phyloP scores from a whole-genome alignment of 2,329 filamentous ascomycete species.

The Ambrosiella xylebori region DNA sequence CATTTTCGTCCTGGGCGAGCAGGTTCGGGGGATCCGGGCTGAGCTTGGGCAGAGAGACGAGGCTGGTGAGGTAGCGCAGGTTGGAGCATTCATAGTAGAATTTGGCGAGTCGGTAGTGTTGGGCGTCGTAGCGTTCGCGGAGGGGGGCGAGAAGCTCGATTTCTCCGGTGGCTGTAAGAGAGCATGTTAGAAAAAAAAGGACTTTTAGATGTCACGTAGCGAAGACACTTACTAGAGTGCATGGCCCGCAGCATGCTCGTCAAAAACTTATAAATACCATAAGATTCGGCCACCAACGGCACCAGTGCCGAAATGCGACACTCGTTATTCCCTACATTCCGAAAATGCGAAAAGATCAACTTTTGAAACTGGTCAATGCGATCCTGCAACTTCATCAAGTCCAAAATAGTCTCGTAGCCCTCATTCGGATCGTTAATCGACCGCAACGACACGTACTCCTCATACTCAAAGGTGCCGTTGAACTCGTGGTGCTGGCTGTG shows the following conservation, averaged over 20 bases:
- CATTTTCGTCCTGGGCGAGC: conserved; percentile 66
- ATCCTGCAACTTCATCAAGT: conserved; percentile 91
- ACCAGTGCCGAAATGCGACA: conserved; percentile 90
- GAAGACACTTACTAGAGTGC: conserved; percentile 58
- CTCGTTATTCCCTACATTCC: conserved; percentile 81
- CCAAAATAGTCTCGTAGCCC: conserved; percentile 89
- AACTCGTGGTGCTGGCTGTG: conserved; percentile 95
- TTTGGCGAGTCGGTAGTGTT: conserved; percentile 89
- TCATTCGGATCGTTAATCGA: conserved; percentile 98
- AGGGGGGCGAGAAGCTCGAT: conserved; percentile 82
- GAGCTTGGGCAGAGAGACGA: conserved; percentile 91
- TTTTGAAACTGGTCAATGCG: conserved; percentile 99
- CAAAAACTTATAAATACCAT: conserved; percentile 98
- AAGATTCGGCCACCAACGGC: conserved; percentile 89
- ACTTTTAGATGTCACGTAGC: not conserved
- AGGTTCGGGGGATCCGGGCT: conserved; percentile 87
- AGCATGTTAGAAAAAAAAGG: conserved; percentile 14
- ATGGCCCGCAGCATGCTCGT: conserved; percentile 98
- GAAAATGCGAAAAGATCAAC: conserved; percentile 93
- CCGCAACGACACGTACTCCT: conserved; percentile 96
- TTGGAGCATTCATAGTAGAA: conserved; percentile 99
- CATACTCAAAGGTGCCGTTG: conserved; percentile 96
- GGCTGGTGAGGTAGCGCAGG: conserved; percentile 81
- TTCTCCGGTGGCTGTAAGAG: conserved; percentile 58
- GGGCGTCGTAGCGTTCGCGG: conserved; percentile 76